Percentiles rank a stretch among this genome's conserved stretches.
phyloP scores from a whole-genome alignment of 139 green algal species.

The Tetradesmus obliquus region DNA sequence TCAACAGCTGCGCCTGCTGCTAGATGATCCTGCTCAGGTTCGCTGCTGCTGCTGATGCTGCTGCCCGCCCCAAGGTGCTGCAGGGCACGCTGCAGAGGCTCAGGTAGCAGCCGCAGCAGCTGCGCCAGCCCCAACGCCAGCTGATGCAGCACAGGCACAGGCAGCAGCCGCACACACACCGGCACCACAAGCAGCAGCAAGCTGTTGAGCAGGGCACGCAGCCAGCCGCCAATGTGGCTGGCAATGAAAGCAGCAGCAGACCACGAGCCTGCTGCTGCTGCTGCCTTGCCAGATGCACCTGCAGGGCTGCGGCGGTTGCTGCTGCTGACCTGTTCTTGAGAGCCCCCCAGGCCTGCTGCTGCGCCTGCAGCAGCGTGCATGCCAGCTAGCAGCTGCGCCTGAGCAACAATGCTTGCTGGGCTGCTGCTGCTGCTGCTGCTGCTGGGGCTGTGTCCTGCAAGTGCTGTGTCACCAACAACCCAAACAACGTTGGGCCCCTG shows the following conservation, averaged over 20 bases:
- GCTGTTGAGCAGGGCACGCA: constrained; percentile 9
- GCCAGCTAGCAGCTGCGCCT: constrained; percentile 10
- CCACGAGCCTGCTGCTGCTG: background rate
- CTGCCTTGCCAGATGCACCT: background rate
- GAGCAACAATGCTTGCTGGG: background rate
- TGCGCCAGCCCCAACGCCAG: background rate
- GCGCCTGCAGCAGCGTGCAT: constrained; percentile 21
- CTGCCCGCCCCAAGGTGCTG: background rate
- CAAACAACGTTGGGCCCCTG: background rate
- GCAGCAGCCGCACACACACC: constrained; percentile 39
- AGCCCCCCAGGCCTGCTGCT: background rate
- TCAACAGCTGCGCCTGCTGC: background rate
- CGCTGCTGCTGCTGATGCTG: constrained; percentile 20
- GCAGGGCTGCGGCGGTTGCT: background rate
- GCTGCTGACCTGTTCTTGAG: background rate
- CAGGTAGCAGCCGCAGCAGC: background rate
- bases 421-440: background rate
- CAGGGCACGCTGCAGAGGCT: background rate
- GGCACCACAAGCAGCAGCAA: constrained; percentile 36
- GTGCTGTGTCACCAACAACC: background rate
- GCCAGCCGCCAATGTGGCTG: background rate
- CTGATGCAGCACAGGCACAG: constrained; percentile 6
- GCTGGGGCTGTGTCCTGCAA: background rate
- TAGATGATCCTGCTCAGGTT: background rate
- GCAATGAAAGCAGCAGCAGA: background rate